These are phyloP conservation scores for Azolla pinnata DNA, from an alignment of 75 land plant species.

Conservation along the genomic window DNA sequence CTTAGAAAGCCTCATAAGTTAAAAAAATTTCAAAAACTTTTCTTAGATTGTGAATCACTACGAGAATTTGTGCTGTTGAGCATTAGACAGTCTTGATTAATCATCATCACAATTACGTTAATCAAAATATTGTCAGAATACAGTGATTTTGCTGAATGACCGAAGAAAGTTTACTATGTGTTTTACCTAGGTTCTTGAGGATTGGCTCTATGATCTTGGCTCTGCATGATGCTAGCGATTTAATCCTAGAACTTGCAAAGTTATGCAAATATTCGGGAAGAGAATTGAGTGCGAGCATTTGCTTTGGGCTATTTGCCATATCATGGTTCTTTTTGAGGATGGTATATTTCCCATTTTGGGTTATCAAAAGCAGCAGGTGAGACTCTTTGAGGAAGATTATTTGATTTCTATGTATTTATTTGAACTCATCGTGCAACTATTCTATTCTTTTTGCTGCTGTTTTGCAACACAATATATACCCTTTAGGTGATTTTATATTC, in stretches of 20 bases:
- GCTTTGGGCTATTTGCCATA: slow-evolving; percentile 71
- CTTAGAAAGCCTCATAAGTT: background rate
- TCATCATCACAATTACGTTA: background rate
- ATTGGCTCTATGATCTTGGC: slow-evolving; percentile 78
- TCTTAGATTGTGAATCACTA: background rate
- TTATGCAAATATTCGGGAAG: slow-evolving; percentile 76
- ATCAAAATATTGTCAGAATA: background rate
- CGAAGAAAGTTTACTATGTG: background rate
- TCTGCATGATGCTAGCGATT: slow-evolving; percentile 93
- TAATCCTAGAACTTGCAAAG: slow-evolving; percentile 87
- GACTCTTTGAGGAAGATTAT: background rate
- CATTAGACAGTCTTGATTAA: background rate
- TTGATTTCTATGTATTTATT: background rate
- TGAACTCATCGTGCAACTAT: background rate
- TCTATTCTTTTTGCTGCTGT: background rate
- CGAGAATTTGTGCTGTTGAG: background rate
- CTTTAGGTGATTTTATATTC: background rate
- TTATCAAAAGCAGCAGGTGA: slow-evolving; percentile 69
- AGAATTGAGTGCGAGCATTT: slow-evolving; percentile 73
- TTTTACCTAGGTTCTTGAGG: slow-evolving; percentile 61
- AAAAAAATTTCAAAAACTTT: background rate
- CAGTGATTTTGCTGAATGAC: background rate
- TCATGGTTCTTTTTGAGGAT: slow-evolving; percentile 83
- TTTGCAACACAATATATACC: background rate
- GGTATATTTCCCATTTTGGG: slow-evolving; percentile 77